Conservation (phyloP, 495 filamentous ascomycete species). For the Podospora anserina region DNA sequence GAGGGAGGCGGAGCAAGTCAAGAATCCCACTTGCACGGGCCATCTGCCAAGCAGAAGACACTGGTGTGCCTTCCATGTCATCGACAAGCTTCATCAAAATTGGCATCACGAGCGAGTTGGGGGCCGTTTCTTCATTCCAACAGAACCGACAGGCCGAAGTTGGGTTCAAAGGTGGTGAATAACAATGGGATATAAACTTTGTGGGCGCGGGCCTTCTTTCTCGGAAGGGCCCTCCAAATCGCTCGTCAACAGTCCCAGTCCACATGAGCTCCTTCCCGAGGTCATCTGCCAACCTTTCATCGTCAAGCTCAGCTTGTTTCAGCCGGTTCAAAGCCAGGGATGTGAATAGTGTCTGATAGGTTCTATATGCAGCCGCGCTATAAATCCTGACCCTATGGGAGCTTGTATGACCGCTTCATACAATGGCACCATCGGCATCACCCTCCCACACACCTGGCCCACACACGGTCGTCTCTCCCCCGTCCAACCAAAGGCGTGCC, state of each 20-base stretch:
- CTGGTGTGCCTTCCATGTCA: neutral
- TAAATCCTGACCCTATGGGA: neutral
- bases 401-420: neutral
- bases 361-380: neutral
- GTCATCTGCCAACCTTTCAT: neutral
- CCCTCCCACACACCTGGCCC: neutral
- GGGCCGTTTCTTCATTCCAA: neutral
- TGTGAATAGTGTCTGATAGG: neutral
- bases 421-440: neutral
- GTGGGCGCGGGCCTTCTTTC: neutral
- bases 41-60: neutral
- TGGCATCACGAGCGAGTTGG: neutral
- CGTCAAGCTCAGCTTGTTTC: neutral
- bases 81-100: neutral
- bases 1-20: neutral
- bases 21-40: neutral
- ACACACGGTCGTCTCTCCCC: neutral
- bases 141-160: neutral
- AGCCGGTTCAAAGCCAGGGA: neutral
- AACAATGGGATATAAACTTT: neutral
- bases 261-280: neutral
- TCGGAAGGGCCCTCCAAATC: neutral
- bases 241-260: neutral
- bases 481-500: constrained; percentile 12
- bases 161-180: neutral